Evolutionary conservation across 768 basidiomycete genomes (phyloP).

Genomic region (Russula vinacea): DNA sequence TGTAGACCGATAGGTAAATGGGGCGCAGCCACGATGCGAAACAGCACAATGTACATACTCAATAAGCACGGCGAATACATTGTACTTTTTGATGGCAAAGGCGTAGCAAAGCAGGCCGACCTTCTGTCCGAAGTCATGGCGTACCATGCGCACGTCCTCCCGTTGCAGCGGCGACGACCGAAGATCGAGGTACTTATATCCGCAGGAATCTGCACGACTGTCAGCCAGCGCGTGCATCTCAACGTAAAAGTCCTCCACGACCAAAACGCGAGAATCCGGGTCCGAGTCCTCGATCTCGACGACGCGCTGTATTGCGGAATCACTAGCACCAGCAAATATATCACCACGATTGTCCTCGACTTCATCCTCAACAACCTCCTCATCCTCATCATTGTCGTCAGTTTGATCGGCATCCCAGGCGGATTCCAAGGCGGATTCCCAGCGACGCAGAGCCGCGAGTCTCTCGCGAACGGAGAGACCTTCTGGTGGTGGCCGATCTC

Average conservation of each 20-base stretch:
- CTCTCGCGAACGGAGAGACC: neutral
- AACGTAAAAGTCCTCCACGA: neutral
- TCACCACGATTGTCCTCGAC: no score
- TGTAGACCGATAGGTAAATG: neutral
- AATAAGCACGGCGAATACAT: slow-evolving; percentile 2
- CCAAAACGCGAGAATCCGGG: neutral
- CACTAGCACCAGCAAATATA: no score
- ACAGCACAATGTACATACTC: neutral
- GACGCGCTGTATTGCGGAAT: neutral
- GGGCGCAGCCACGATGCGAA: neutral
- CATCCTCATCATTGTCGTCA: neutral
- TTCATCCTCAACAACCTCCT: neutral
- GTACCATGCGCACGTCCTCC: neutral
- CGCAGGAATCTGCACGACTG: neutral
- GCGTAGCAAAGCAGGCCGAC: neutral
- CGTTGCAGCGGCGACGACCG: neutral
- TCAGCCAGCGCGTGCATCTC: neutral
- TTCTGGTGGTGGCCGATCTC: neutral
- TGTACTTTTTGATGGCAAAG: neutral
- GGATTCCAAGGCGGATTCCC: neutral
- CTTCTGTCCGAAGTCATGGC: neutral
- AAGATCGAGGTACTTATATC: slow-evolving; percentile 4
- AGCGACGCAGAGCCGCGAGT: neutral
- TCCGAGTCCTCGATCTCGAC: neutral
- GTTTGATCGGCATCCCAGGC: neutral